These are phyloP conservation scores for Aspergillus eucalypticola DNA, from an alignment of 2,329 filamentous ascomycete species.

Conservation along the genomic window DNA sequence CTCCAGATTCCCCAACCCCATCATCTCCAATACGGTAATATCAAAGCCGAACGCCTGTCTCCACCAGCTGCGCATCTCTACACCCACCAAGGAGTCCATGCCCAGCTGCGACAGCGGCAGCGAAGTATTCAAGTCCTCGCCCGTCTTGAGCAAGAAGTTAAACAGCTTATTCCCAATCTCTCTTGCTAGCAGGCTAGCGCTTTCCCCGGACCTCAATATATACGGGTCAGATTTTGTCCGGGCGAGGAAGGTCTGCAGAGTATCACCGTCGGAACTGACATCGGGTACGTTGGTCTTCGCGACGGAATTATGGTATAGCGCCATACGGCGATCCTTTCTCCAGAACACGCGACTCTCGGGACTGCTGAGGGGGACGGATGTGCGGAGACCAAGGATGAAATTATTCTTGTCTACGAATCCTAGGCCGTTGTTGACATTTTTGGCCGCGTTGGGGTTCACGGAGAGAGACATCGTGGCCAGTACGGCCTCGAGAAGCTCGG, in stretches of 20 bases:
- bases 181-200: slow-evolving; percentile 14
- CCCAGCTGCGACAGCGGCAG: slow-evolving; percentile 24
- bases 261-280: background rate
- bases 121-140: slow-evolving; percentile 19
- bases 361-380: background rate
- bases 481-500: background rate
- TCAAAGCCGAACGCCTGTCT: slow-evolving; percentile 22
- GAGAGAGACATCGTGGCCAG: background rate
- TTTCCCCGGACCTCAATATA: background rate
- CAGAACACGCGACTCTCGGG: slow-evolving; percentile 1
- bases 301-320: slow-evolving; percentile 12
- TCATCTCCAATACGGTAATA: slow-evolving; percentile 29
- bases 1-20: slow-evolving; percentile 12
- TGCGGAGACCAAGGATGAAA: background rate
- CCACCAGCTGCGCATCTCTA: slow-evolving; percentile 33
- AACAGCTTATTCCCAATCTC: slow-evolving; percentile 26
- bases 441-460: background rate
- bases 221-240: background rate
- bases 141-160: slow-evolving; percentile 20
- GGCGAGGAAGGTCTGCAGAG: slow-evolving; percentile 1
- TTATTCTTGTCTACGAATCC: background rate
- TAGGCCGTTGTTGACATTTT: background rate
- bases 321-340: slow-evolving; percentile 10
- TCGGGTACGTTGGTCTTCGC: background rate
- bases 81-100: slow-evolving; percentile 32